Evolutionary conservation across 2,329 filamentous ascomycete species (phyloP), one percentile per base, ranked within the genome.

Genomic region (Coniosporium tulheliwenetii): DNA sequence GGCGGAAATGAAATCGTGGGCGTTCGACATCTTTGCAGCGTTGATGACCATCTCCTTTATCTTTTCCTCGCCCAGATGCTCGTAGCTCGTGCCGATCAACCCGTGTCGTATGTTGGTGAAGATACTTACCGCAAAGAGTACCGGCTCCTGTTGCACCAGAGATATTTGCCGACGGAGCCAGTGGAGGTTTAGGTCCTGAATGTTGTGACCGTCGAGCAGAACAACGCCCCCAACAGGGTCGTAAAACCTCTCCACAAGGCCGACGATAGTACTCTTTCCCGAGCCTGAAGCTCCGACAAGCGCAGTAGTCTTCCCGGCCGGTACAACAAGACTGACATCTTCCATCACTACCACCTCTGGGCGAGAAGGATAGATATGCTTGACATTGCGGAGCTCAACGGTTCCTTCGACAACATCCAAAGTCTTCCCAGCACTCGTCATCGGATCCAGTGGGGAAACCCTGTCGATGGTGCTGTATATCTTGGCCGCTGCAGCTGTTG

Each of bases 381-480:
- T 91, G 55, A 96, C 71, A 49, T 85, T 73, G 49, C 79, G 75
- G 36, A 98, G 71, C 48, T 87, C 81, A 43, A 98, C 80, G 12
- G 75, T 76, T 26, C 91, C 91, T 44, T 81, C 67, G 2, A 94
- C 70, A 14, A 74, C 60, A 1, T 85, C 77, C 1, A 93, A 70
- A 48, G 71, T 86, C 44, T 75, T 67, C n/a, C 89, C 91, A 8
- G 70, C 66, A 1, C 79, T 71, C 2, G 72, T 74, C 5, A 75
- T 75, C 0, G 89, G 79, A 53, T 98, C 83, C 38, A 96, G 68
- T 0, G 89, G 86, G 0, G 91, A 95, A 2, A 65, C 53, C 40
- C 91, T 81, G 59, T 96, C 89, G 49, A 96, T 96, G 1, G 87
- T 95, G 55, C 78, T 82, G 65, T 81, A 95, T 46, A 98, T 94